A percentile compares a stretch with the other conserved stretches of the same genome.
These are phyloP conservation scores for Tolypocladium cylindrosporum DNA, from an alignment of 2,329 filamentous ascomycete species.

Conservation along the genomic window DNA sequence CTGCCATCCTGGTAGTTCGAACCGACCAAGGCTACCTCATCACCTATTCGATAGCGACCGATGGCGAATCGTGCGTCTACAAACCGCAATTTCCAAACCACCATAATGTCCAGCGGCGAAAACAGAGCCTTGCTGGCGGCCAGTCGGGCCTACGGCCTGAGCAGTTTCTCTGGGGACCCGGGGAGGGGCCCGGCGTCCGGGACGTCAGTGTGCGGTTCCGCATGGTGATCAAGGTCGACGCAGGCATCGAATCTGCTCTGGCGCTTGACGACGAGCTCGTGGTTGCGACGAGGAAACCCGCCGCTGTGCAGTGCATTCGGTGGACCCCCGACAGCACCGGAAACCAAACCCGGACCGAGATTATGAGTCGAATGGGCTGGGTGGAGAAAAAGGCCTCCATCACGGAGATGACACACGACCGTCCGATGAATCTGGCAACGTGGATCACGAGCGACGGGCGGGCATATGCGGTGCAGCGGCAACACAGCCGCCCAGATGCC, in stretches of 20 bases:
- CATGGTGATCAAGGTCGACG: conserved; percentile 97
- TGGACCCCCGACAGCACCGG: conserved; percentile 81
- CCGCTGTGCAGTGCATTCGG: conserved; percentile 91
- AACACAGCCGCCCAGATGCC: conserved; percentile 28
- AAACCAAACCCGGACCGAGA: conserved; percentile 81
- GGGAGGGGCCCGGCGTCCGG: conserved; percentile 71
- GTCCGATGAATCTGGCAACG: conserved; percentile 89
- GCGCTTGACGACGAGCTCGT: conserved; percentile 88
- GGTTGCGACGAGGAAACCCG: conserved; percentile 82
- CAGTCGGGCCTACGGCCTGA: conserved; percentile 45
- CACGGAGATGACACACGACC: conserved; percentile 81
- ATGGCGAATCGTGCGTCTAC: conserved; percentile 74
- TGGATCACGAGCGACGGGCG: conserved; percentile 87
- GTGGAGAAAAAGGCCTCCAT: conserved; percentile 68
- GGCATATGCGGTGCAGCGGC: conserved; percentile 82
- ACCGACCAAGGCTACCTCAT: conserved; percentile 82
- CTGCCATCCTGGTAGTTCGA: conserved; percentile 82
- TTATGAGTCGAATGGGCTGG: conserved; percentile 81
- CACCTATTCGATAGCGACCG: conserved; percentile 84
- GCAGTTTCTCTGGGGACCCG: conserved; percentile 61
- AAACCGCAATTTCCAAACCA: conserved; percentile 67
- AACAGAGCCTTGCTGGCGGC: conserved; percentile 51
- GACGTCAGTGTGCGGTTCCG: conserved; percentile 88
- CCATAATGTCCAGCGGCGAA: conserved; percentile 51
- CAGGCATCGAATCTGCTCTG: conserved; percentile 78